These are phyloP conservation scores for Helenozyma baotianmanensis DNA, from an alignment of 805 yeast genomes.

Conservation along the genomic window DNA sequence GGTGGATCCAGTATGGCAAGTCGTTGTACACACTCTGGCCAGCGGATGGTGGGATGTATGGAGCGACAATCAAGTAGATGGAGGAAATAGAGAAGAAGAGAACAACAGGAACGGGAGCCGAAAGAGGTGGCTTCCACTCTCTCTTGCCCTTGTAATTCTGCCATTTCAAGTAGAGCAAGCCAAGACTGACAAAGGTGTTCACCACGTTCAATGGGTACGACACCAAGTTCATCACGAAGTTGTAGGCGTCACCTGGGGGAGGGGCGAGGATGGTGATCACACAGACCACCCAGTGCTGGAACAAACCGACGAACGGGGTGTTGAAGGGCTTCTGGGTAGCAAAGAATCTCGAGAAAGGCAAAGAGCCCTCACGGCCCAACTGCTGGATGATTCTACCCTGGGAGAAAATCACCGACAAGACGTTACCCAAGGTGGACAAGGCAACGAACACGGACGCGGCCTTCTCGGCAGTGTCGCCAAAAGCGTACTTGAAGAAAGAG, in stretches of 20 bases:
- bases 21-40: constrained; percentile 65
- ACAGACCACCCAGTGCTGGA: constrained; percentile 75
- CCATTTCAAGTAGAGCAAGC: constrained; percentile 55
- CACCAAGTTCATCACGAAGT: constrained; percentile 72
- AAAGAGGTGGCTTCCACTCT: constrained; percentile 70
- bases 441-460: constrained; percentile 81
- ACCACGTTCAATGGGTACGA: constrained; percentile 79
- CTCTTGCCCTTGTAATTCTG: constrained; percentile 45
- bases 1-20: constrained; percentile 74
- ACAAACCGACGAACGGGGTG: constrained; percentile 68
- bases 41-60: constrained; percentile 67
- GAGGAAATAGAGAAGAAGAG: constrained; percentile 62
- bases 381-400: constrained; percentile 81
- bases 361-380: constrained; percentile 74
- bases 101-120: constrained; percentile 59
- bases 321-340: constrained; percentile 69
- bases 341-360: constrained; percentile 70
- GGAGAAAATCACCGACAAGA: constrained; percentile 71
- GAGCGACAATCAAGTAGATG: constrained; percentile 66
- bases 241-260: constrained; percentile 86
- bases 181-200: constrained; percentile 60
- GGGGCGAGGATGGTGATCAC: constrained; percentile 65
- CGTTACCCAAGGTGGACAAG: constrained; percentile 76
- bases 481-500: constrained; percentile 65
- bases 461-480: constrained; percentile 62